Base-by-base conservation (phyloP, 2,329 filamentous ascomycete genomes). In the Phaeoacremonium minimum region DNA sequence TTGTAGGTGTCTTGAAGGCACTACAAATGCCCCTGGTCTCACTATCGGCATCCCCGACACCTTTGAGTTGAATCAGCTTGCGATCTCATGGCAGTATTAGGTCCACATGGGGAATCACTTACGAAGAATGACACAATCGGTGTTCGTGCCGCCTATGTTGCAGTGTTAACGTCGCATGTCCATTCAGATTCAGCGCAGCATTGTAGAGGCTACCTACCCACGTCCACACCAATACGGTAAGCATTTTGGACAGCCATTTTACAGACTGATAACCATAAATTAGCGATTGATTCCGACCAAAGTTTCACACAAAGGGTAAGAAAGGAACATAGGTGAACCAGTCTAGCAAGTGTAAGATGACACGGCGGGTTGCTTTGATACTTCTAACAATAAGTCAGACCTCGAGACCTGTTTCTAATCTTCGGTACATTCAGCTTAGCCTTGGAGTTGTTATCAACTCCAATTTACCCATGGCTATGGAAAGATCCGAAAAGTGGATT, bases 101-200 rank as follows among this genome's bases (percentile, higher is more conserved):
- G 54, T 44, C 6, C 57, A 55, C 5, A 53, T 52, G 1, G 55
- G 49, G 17, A 55, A 50, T 9, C 54, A 43, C 4, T 62, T 67
- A 40, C 75, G 66, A 12, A 76, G 56, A 15, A 75, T 55, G 16
- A 73, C 70, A 9, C 69, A 69, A 38, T 76, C 72, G 6, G 71
- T 76, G 45, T 75, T 76, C 31, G 71, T 76, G 17, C 69, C 70
- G 32, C 67, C 67, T 5, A 69, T 66, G 36, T 69, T 66, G 30
- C 22, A 26, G 9, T 9, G 22, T 26, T 26, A 26, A n/a, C n/a
- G 9, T 26, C n/a, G 22, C n/a, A 26, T 9, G n/a, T 26, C 9
- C 22, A 26, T 26, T 26, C n/a, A 9, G 9, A 26, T 26, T 26
- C 9, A 26, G 22, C 22, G 22, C n/a, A n/a, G 22, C 22, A 26